Percentiles rank a stretch among this genome's conserved stretches.
Conservation (phyloP, 352 stramenopile species). For the Globisporangium rhizosaccharum region DNA sequence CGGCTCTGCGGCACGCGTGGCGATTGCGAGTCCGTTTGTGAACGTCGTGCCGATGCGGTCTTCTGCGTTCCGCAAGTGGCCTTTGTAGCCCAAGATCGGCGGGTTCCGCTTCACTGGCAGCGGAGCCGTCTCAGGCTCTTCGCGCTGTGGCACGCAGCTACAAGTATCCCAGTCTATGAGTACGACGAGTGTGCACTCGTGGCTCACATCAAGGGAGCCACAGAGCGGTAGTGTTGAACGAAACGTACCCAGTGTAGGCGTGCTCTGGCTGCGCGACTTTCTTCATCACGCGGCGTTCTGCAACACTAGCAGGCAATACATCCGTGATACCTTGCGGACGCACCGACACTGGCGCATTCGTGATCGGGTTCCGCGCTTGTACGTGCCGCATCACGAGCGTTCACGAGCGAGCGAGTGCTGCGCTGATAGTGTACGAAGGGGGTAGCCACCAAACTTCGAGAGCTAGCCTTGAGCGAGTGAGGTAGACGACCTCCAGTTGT, state of each 20-base stretch:
- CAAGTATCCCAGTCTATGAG: background rate
- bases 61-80: conserved; percentile 48
- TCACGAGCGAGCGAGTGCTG: conserved; percentile 55
- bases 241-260: conserved; percentile 53
- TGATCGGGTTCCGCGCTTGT: conserved; percentile 14
- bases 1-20: conserved; percentile 15
- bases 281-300: conserved; percentile 60
- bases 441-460: too few relatives aligned
- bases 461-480: too few relatives aligned
- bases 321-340: conserved; percentile 16
- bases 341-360: conserved; percentile 2
- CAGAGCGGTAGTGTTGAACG: conserved; percentile 5
- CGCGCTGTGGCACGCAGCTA: conserved; percentile 24
- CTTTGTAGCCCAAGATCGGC: conserved; percentile 59
- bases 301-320: conserved; percentile 29
- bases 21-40: conserved; percentile 41
- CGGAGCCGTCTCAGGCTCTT: conserved; percentile 17
- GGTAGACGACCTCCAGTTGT: too few relatives aligned
- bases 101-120: conserved; percentile 18
- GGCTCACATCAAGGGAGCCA: background rate
- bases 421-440: too few relatives aligned
- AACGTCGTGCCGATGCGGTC: conserved; percentile 70
- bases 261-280: conserved; percentile 63
- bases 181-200: background rate
- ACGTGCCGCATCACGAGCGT: conserved; percentile 53